phyloP scores from a whole-genome alignment of 345 rosid genomes.

The Rhodamnia rubescens region DNA sequence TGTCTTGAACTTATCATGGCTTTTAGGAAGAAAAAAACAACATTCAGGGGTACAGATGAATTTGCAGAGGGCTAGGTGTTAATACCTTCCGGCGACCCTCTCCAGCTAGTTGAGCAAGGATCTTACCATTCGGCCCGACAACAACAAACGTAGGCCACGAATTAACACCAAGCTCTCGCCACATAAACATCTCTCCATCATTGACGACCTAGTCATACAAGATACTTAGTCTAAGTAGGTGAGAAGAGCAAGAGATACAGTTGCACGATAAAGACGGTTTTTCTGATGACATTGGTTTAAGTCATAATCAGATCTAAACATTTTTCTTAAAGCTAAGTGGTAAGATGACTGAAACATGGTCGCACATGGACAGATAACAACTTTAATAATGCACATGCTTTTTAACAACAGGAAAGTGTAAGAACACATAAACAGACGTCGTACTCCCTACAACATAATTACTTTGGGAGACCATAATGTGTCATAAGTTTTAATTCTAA shows the following conservation, averaged over 20 bases:
- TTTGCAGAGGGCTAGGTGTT: neutral
- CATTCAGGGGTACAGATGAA: neutral
- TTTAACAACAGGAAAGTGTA: neutral
- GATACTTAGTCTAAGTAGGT: neutral
- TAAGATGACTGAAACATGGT: neutral
- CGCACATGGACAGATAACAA: too few species aligned
- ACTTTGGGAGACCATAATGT: neutral
- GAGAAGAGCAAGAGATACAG: neutral
- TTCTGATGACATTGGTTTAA: neutral
- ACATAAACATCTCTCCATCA: constrained; percentile 86
- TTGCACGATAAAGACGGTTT: neutral
- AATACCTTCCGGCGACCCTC: constrained; percentile 84
- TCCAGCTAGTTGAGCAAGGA: constrained; percentile 76
- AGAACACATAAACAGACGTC: neutral
- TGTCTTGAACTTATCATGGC: neutral
- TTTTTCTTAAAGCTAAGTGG: neutral
- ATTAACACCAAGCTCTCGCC: constrained; percentile 85
- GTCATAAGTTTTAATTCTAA: neutral
- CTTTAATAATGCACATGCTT: too few species aligned
- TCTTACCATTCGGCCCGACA: constrained; percentile 77
- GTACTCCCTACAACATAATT: neutral
- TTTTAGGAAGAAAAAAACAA: neutral
- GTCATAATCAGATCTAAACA: neutral
- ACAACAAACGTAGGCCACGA: constrained; percentile 97
- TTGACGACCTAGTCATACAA: constrained; percentile 61